Conservation (phyloP, 306 rosid genomes). For the Mimosa pudica region DNA sequence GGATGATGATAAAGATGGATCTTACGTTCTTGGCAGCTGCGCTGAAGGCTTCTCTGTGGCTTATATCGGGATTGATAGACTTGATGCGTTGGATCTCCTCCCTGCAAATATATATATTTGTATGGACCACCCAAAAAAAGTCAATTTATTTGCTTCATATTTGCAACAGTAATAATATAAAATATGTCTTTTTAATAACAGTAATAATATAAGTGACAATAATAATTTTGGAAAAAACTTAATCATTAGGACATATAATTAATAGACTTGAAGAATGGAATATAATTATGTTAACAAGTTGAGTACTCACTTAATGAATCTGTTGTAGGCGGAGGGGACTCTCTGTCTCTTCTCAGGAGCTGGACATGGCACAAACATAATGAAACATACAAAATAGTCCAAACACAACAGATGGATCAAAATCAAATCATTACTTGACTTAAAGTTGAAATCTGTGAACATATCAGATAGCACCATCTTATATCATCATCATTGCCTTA, state of each 20-base stretch:
- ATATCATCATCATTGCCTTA: slow-evolving; percentile 32
- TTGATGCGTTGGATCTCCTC: slow-evolving; percentile 99
- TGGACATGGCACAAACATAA: slow-evolving; percentile 45
- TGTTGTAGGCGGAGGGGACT: slow-evolving; percentile 99
- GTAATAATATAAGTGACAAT: no score
- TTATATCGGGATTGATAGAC: slow-evolving; percentile 94
- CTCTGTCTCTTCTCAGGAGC: slow-evolving; percentile 99
- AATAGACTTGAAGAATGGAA: neutral
- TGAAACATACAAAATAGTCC: neutral
- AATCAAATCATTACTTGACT: slow-evolving; percentile 37
- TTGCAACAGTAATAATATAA: neutral
- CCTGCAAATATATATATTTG: slow-evolving; percentile 49
- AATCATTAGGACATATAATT: neutral
- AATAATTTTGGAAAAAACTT: neutral
- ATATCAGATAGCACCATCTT: slow-evolving; percentile 20
- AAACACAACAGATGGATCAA: slow-evolving; percentile 35
- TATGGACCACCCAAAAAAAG: slow-evolving; percentile 37
- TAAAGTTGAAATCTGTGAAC: slow-evolving; percentile 5
- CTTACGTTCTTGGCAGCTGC: slow-evolving; percentile 99
- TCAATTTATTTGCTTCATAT: slow-evolving; percentile 30
- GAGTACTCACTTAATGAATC: slow-evolving; percentile 88
- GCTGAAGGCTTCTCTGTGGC: slow-evolving; percentile 98
- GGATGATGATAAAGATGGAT: slow-evolving; percentile 4
- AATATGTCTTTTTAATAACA: no score
- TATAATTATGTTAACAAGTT: neutral